Evolutionary conservation across 140 eudicot genomes (phyloP), one percentile per base, ranked within the genome.

Genomic region (Erigeron philadelphicus): DNA sequence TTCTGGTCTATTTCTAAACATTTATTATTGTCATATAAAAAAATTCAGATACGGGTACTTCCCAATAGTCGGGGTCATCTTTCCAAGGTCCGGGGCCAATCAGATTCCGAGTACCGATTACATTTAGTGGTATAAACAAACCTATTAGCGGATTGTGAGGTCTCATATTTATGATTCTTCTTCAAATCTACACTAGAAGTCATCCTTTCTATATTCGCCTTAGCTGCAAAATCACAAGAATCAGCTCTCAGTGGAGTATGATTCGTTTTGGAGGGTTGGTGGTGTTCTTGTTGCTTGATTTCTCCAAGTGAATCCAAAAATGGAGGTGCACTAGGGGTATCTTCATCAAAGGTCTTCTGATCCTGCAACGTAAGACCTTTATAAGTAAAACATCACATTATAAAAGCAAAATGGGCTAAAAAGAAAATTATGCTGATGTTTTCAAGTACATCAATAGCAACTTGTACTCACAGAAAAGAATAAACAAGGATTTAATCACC

Each of bases 281-380:
- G 12, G 43, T 40, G 71, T 35, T 79, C 87, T 50, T 75, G 77
- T 72, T 75, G 86, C 68, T 76, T 81, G 44, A 77, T 72, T 62
- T 84, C 84, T 41, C 75, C 80, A 75, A 66, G 61, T 16, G 84
- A 65, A 52, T 72, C 84, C 74, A 70, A 71, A 76, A 86, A 81
- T 7, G 95, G 96, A 74, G 96, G 96, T 60, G 96, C 96, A 75
- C 96, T 89, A 3, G 96, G 96, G 68, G 74, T 73, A 58, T 82
- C 87, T 68, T 85, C 89, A 74, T 81, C 86, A 44, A 59, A 23
- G 53, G 57, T 72, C 80, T 73, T 71, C 15, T 15, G 80, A 67
- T 76, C 78, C 86, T 82, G 78, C 66, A 59, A 58, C 15, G 15
- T 16, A 15, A 21, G 23, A 75, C 52, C 23, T 74, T 41, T 9